These are phyloP conservation scores for Trypanosoma cruzi DNA, from an alignment of 208 protist species.

Conservation along the genomic window DNA sequence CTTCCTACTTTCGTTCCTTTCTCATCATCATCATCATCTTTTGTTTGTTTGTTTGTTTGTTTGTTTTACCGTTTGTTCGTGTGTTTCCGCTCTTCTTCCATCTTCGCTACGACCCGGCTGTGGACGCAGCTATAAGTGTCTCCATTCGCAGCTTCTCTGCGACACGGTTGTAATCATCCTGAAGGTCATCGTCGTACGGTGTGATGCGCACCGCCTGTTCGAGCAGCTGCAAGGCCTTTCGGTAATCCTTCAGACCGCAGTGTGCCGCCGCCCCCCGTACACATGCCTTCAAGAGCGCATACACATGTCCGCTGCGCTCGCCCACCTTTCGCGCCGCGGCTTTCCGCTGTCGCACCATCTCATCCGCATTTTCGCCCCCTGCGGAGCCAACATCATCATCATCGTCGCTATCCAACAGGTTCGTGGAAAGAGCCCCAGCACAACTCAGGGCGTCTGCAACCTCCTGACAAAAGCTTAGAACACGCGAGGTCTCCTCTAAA, in stretches of 20 bases:
- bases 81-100: constrained; percentile 8
- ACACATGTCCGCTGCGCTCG: constrained; percentile 85
- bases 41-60: constrained; percentile 1
- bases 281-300: constrained; percentile 92
- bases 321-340: constrained; percentile 63
- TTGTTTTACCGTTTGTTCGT: too few relatives aligned
- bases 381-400: constrained; percentile 71
- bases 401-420: constrained; percentile 74
- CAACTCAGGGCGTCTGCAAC: constrained; percentile 84
- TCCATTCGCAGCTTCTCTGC: constrained; percentile 91
- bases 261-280: constrained; percentile 81
- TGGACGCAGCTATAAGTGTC: constrained; percentile 76
- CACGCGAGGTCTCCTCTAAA: constrained; percentile 59
- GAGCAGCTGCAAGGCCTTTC: constrained; percentile 64
- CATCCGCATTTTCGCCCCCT: constrained; percentile 12
- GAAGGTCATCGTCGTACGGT: constrained; percentile 93
- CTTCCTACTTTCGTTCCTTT: not conserved
- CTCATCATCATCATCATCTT: not conserved
- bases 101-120: not conserved
- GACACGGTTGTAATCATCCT: constrained; percentile 84
- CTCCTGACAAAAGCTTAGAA: constrained; percentile 80
- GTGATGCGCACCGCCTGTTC: constrained; percentile 89
- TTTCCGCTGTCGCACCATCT: constrained; percentile 46
- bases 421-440: constrained; percentile 49
- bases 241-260: constrained; percentile 82